Base-by-base conservation (phyloP, 164 flowering plant genomes). In the Vitis cinerea region DNA sequence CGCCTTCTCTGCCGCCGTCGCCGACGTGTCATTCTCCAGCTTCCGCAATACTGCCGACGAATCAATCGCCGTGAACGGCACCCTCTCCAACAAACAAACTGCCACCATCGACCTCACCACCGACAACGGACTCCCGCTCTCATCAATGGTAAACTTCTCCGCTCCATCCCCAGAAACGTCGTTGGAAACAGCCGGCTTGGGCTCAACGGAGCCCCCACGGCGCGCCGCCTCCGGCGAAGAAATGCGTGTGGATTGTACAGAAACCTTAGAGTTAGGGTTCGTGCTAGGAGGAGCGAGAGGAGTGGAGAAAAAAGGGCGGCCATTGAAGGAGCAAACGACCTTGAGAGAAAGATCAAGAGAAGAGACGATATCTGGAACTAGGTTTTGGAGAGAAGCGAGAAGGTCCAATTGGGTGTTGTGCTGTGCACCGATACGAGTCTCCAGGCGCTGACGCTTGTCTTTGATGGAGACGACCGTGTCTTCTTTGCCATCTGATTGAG, bases 101-200 rank as follows among this genome's bases (percentile, higher is more conserved):
- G 98, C 97, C 54, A 95, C 96, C 92, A 93, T 84, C 1, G 96
- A 83, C 68, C 99, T 73, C 16, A 95, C 94, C 10, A 88, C 73
- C n/a, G 85, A 67, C 49, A 88, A 68, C 15, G 97, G 88, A 54
- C 81, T 85, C 19, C 88, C 89, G n/a, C 82, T 79, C 56, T 72
- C 84, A 50, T 78, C 90, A 16, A 80, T 55, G 2, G 55, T 61
- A 4, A 67, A 71, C 60, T 64, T 71, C 54, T 67, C 79, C 17
- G 30, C 75, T 66, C 23, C 53, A 61, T 37, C 52, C 11, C 30
- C 50, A 54, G 16, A 29, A 52, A 55, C 49, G 8, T 47, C 30
- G 8, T 15, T 30, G 13, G 50, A 8, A 12, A 49, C 55, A 29
- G 53, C 23, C 9, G 29, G 23, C 59, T 16, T 16, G 59, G 59